Evolutionary conservation across 2,329 filamentous ascomycete genomes (phyloP), one percentile per base, ranked within the genome.

Genomic region (Fusarium multiceps): DNA sequence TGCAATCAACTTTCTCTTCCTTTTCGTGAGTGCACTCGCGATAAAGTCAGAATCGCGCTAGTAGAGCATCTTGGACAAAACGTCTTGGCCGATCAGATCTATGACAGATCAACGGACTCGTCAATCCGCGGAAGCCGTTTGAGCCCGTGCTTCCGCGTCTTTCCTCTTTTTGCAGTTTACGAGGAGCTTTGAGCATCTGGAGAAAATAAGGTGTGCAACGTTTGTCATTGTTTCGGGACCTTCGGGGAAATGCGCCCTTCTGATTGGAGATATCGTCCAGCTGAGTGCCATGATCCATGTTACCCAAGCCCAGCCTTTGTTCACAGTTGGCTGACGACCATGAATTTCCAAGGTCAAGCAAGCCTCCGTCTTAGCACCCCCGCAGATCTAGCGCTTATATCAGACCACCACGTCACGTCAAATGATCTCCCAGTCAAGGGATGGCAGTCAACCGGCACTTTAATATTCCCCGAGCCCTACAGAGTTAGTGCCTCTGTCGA

Each of bases 331-430:
- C 23, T 42, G 32, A 53, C 34, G 34, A 53, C 34, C 34, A 37
- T 12, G 34, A 12, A 42, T 28, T 28, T 51, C 23, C 43, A 40
- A 40, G 30, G 30, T 16, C 30, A 49, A 46, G 40, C n/a, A 55
- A 32, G 20, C 4, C 25, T 64, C 28, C 34, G 43, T 50, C 20
- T 49, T n/a, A 55, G 16, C 7, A 53, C 23, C 43, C 59, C 53
- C 60, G 54, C 61, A 58, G 34, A 18, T 46, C 27, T 64, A 58
- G 59, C 30, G 59, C 61, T 64, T 47, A 64, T 62, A 41, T 37
- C 7, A 37, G 21, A n/a, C 49, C 42, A 63, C 50, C 37, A 40
- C 41, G 40, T 45, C 40, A 34, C 37, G 37, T 43, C 40, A 59
- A 53, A n/a, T 55, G 23, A 58, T 53, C 49, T n/a, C 23, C 16